phyloP scores from a whole-genome alignment of 2,329 filamentous ascomycete species.

The Fusarium humuli region DNA sequence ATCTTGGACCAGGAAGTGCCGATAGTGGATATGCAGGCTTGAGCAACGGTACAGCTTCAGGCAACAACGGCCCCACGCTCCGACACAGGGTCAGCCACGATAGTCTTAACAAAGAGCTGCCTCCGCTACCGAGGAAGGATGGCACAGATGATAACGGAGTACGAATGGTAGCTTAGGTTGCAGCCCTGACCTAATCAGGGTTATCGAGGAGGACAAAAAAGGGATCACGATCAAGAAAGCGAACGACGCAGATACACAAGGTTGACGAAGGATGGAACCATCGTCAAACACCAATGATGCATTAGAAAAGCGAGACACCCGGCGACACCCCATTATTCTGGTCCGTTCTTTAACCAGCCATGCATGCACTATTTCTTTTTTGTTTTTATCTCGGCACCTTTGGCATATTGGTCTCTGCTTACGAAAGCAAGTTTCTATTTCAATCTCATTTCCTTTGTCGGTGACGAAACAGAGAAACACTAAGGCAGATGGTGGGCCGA shows the following conservation, averaged over 20 bases:
- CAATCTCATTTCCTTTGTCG: slow-evolving; percentile 40
- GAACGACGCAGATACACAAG: slow-evolving; percentile 39
- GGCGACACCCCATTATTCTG: slow-evolving; percentile 39
- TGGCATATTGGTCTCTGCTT: slow-evolving; percentile 33
- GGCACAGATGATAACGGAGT: slow-evolving; percentile 45
- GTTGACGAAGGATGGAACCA: slow-evolving; percentile 45
- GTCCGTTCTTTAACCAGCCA: slow-evolving; percentile 29
- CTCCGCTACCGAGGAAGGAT: slow-evolving; percentile 62
- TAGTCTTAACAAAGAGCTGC: slow-evolving; percentile 70
- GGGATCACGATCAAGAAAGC: slow-evolving; percentile 44
- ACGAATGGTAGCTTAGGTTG: slow-evolving; percentile 51
- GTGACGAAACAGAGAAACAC: slow-evolving; percentile 25
- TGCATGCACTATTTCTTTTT: slow-evolving; percentile 42
- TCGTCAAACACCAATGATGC: slow-evolving; percentile 45
- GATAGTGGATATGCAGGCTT: slow-evolving; percentile 61
- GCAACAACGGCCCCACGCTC: slow-evolving; percentile 46
- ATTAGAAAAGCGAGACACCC: slow-evolving; percentile 47
- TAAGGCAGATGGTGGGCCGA: slow-evolving; percentile 10
- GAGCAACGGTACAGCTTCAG: slow-evolving; percentile 49
- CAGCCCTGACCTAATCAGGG: slow-evolving; percentile 37
- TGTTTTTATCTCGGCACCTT: slow-evolving; percentile 29
- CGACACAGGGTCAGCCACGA: slow-evolving; percentile 61
- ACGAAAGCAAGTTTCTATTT: slow-evolving; percentile 40
- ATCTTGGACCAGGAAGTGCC: slow-evolving; percentile 59
- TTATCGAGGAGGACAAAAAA: slow-evolving; percentile 35